These are phyloP conservation scores for Lizanozyma gosingica DNA, from an alignment of 1,139 yeast species.

Conservation along the genomic window DNA sequence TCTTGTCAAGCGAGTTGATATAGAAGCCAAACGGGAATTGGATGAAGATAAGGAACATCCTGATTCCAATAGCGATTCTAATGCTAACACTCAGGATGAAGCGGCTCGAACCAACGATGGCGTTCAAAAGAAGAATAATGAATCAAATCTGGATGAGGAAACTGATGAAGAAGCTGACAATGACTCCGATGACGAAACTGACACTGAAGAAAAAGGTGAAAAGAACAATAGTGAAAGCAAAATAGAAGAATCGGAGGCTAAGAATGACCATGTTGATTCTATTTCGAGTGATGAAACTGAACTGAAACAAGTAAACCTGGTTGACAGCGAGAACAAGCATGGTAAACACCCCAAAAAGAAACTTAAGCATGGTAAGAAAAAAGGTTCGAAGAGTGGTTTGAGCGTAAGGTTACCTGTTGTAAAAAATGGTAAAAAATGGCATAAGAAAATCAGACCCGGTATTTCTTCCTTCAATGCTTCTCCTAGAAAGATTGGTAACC, in stretches of 20 bases:
- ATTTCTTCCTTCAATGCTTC: conserved; percentile 45
- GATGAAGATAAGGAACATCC: not conserved
- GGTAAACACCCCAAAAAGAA: not conserved
- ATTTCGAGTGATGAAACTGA: no score
- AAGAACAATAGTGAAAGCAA: conserved; percentile 9
- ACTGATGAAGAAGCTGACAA: conserved; percentile 10
- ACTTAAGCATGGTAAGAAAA: conserved; percentile 1
- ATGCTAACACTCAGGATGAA: not conserved
- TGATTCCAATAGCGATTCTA: not conserved
- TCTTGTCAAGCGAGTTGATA: conserved; percentile 10
- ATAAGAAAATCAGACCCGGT: conserved; percentile 59
- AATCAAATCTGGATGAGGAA: conserved; percentile 6
- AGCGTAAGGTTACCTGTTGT: conserved; percentile 31
- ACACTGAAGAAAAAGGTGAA: conserved; percentile 10
- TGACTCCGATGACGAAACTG: conserved; percentile 10
- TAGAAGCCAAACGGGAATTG: conserved; percentile 2
- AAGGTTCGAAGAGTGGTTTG: conserved; percentile 1
- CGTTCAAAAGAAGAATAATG: conserved; percentile 6
- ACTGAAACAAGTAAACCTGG: conserved; percentile 2
- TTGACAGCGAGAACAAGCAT: conserved; percentile 1
- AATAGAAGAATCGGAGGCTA: conserved; percentile 5
- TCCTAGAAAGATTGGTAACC: conserved; percentile 48
- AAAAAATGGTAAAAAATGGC: conserved; percentile 42
- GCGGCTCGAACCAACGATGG: not conserved
- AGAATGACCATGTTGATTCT: conserved; percentile 6